A percentile compares a stretch with the other conserved stretches of the same genome.
Evolutionary conservation across 257 asterid genomes (phyloP).

Genomic region (Solanum dulcamara): DNA sequence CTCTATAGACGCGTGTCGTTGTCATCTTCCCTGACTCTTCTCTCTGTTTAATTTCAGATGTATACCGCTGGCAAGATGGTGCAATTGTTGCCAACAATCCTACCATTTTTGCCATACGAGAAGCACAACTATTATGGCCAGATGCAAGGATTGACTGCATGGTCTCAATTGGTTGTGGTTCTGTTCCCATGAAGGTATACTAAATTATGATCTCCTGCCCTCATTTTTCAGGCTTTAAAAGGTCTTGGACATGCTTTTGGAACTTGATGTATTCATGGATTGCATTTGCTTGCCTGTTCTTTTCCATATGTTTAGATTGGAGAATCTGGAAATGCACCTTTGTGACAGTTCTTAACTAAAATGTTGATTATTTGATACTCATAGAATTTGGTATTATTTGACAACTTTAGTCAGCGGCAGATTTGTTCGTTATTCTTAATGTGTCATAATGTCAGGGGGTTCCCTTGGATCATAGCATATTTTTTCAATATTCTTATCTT

Average conservation of each 20-base stretch:
- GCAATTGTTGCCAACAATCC: conserved; percentile 99
- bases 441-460: background rate
- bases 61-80: conserved; percentile 97
- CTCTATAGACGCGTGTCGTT: conserved; percentile 1
- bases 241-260: background rate
- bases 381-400: background rate
- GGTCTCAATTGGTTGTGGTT: conserved; percentile 95
- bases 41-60: conserved; percentile 34
- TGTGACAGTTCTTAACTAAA: background rate
- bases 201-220: background rate
- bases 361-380: background rate
- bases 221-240: background rate
- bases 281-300: background rate
- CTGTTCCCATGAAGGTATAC: conserved; percentile 88
- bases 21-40: conserved; percentile 5
- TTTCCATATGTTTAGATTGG: background rate
- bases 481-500: background rate
- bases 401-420: background rate
- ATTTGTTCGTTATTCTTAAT: background rate
- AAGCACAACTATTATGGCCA: conserved; percentile 97
- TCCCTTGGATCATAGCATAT: background rate
- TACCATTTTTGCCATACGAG: conserved; percentile 84
- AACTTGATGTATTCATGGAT: background rate
- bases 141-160: conserved; percentile 90
- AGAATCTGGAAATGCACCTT: background rate